Percentiles rank a stretch among this genome's conserved stretches.
phyloP scores from a whole-genome alignment of 2,329 filamentous ascomycete genomes.

The Lasiodiplodia gonubiensis region DNA sequence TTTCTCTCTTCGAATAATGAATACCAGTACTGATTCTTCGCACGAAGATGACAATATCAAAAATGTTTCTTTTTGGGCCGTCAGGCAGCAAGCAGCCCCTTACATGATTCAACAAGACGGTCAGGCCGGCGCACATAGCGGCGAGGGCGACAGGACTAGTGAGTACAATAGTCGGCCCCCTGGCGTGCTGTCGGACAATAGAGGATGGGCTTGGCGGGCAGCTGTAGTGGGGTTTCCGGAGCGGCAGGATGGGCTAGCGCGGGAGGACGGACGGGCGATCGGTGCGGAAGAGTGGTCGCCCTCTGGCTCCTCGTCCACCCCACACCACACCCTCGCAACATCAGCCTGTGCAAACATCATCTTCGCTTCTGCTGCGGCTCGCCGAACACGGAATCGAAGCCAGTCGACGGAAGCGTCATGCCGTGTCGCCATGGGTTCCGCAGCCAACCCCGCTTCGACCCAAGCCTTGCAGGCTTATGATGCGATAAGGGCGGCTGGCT shows the following conservation, averaged over 20 bases:
- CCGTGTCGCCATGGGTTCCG: slow-evolving; percentile 4
- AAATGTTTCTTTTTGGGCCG: slow-evolving; percentile 12
- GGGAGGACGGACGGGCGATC: slow-evolving; percentile 5
- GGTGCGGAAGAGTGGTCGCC: not conserved
- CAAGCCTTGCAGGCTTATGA: slow-evolving; percentile 15
- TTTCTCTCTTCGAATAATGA: slow-evolving; percentile 28
- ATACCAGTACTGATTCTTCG: slow-evolving; percentile 19
- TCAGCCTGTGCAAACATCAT: slow-evolving; percentile 3
- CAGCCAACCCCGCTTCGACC: slow-evolving; percentile 22
- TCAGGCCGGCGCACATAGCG: not conserved
- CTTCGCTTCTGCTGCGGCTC: not conserved
- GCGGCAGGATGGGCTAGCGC: not conserved
- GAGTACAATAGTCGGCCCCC: not conserved
- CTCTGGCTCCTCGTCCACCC: not conserved
- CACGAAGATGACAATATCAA: slow-evolving; percentile 14
- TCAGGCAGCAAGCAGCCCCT: not conserved
- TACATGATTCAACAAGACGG: no score
- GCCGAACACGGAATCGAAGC: not conserved
- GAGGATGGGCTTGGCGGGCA: not conserved
- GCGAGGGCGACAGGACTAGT: not conserved
- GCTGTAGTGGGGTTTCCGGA: not conserved
- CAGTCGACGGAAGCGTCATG: slow-evolving; percentile 1
- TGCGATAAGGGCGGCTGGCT: slow-evolving; percentile 10
- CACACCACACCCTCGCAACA: not conserved
- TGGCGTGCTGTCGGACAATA: slow-evolving; percentile 4